Conservation (phyloP, 345 rosid species). For the Microthlaspi erraticum region DNA sequence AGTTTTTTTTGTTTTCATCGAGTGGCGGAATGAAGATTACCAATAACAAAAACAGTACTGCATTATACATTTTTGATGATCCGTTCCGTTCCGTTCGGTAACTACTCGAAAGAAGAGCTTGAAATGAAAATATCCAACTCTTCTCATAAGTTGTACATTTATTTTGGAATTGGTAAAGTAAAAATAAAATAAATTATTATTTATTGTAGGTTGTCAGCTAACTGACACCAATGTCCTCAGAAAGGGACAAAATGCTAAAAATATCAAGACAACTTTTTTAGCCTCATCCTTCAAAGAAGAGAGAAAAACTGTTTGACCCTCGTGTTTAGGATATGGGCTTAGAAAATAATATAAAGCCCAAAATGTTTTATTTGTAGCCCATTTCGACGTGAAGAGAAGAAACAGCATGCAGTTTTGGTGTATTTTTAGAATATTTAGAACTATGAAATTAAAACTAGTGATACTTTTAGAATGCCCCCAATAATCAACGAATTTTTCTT, state of each 20-base stretch:
- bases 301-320: background rate
- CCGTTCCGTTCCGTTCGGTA: background rate
- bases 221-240: slow-evolving; percentile 39
- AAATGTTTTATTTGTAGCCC: background rate
- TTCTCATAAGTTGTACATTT: background rate
- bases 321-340: background rate
- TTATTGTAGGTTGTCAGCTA: slow-evolving; percentile 33
- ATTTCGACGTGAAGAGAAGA: background rate
- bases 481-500: no score
- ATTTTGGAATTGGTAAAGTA: background rate
- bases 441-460: no score
- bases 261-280: slow-evolving; percentile 25
- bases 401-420: no score
- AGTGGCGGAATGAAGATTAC: no score
- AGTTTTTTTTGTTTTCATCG: no score
- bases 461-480: no score
- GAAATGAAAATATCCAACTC: background rate
- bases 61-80: background rate
- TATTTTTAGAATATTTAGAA: no score
- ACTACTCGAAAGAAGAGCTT: background rate
- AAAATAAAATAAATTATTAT: background rate
- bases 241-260: slow-evolving; percentile 39
- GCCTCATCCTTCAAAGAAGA: background rate
- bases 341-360: slow-evolving; percentile 1
- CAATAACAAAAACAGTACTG: no score